A percentile compares a stretch with the other conserved stretches of the same genome.
Evolutionary conservation across 805 yeast genomes (phyloP).

Genomic region (Candida ipomoeae): DNA sequence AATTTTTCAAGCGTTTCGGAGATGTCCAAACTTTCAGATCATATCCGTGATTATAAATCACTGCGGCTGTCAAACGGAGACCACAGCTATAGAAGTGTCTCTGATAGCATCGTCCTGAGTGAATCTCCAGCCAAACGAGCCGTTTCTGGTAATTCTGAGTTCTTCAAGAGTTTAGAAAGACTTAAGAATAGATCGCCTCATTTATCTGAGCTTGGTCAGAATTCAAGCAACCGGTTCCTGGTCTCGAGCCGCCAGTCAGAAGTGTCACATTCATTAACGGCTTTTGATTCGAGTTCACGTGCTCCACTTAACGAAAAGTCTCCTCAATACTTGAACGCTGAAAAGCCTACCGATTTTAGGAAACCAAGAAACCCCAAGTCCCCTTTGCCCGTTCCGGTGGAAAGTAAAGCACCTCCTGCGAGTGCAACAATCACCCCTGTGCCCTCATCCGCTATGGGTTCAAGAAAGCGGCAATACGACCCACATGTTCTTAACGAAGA

Average conservation of each 20-base stretch:
- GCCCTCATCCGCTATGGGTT: neutral
- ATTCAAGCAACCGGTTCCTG: neutral
- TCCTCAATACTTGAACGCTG: slow-evolving; percentile 11
- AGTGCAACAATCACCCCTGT: slow-evolving; percentile 1
- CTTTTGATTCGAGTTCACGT: neutral
- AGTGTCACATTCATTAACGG: neutral
- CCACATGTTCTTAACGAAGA: slow-evolving; percentile 12
- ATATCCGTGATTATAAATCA: neutral
- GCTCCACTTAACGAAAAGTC: slow-evolving; percentile 12
- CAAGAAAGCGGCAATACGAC: neutral
- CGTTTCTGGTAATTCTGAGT: slow-evolving; percentile 14
- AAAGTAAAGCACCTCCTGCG: slow-evolving; percentile 4
- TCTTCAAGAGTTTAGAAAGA: slow-evolving; percentile 16
- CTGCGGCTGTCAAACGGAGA: neutral
- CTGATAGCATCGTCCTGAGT: neutral
- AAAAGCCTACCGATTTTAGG: slow-evolving; percentile 23
- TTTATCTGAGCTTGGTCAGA: neutral
- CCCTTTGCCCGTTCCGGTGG: neutral
- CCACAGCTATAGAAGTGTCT: neutral
- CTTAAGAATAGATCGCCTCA: slow-evolving; percentile 10
- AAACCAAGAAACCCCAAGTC: slow-evolving; percentile 29
- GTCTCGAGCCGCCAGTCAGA: neutral
- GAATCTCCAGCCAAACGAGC: neutral
- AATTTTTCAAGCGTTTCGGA: neutral
- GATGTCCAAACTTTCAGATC: neutral